phyloP scores from a whole-genome alignment of 176 grass and related monocot genomes.

The Eleusine indica region DNA sequence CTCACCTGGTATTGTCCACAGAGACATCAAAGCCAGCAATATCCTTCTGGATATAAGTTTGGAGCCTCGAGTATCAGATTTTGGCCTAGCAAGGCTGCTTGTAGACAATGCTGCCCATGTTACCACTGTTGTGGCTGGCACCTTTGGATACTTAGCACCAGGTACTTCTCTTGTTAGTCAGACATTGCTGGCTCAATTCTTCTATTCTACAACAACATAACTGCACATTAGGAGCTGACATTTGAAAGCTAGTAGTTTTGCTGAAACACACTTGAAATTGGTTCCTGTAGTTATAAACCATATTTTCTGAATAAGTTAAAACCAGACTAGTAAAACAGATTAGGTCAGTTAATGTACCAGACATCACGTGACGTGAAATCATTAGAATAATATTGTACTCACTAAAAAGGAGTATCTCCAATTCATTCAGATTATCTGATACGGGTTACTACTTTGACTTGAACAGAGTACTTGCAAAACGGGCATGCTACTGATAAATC shows the following conservation, averaged over 20 bases:
- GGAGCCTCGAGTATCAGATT: constrained; percentile 90
- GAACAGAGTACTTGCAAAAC: constrained; percentile 89
- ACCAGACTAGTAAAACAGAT: not conserved
- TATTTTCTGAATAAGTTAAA: not conserved
- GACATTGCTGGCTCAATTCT: not conserved
- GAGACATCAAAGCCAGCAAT: constrained; percentile 96
- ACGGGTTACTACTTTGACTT: not conserved
- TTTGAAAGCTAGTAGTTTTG: not conserved
- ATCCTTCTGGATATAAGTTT: constrained; percentile 88
- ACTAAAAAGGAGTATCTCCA: not conserved
- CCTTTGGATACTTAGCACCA: constrained; percentile 94
- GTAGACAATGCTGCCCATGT: constrained; percentile 72
- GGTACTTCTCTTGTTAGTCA: constrained; percentile 37
- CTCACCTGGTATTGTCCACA: constrained; percentile 83
- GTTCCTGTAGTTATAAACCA: not conserved
- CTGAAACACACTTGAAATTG: not conserved
- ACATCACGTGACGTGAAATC: not conserved
- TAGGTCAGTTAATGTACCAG: not conserved
- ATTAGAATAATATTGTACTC: no score
- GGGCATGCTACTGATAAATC: constrained; percentile 84
- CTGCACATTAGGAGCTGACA: not conserved
- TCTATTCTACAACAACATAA: not conserved
- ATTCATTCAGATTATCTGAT: not conserved
- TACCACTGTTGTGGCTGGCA: constrained; percentile 85
- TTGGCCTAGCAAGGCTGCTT: constrained; percentile 83